Percentiles rank a stretch among this genome's conserved stretches.
Conservation (phyloP, 306 rosid species). For the Castanea mollissima region DNA sequence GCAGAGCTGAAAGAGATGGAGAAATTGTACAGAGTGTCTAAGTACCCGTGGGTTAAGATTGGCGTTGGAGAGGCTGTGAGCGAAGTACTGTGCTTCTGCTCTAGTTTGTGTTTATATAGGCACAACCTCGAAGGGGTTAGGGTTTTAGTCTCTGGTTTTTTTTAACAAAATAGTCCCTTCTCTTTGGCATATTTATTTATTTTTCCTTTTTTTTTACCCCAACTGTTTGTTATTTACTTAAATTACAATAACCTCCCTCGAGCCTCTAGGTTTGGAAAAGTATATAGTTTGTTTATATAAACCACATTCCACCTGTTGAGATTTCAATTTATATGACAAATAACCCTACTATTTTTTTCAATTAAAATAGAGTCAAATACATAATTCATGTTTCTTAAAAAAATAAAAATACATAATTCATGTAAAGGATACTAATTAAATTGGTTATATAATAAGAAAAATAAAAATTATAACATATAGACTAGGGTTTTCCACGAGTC, state of each 20-base stretch:
- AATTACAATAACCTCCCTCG: too few relatives aligned
- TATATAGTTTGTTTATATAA: too few relatives aligned
- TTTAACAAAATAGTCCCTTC: constrained; percentile 3
- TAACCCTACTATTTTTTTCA: too few relatives aligned
- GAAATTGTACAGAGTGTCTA: neutral
- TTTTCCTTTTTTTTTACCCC: neutral
- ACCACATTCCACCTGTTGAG: too few relatives aligned
- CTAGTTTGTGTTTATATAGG: constrained; percentile 14
- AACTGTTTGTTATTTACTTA: neutral
- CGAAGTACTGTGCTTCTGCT: neutral
- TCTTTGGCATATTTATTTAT: neutral
- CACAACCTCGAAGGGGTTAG: constrained; percentile 41
- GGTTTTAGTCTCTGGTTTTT: constrained; percentile 26
- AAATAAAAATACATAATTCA: too few relatives aligned
- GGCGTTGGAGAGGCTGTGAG: neutral
- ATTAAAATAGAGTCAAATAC: too few relatives aligned
- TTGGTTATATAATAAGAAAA: too few relatives aligned
- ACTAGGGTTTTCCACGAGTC: rapidly evolving
- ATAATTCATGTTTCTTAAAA: too few relatives aligned
- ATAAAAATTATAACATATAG: too few relatives aligned
- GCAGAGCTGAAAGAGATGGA: neutral
- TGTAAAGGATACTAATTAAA: too few relatives aligned
- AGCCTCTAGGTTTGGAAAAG: too few relatives aligned
- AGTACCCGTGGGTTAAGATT: constrained; percentile 1
- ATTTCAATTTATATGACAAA: too few relatives aligned